A percentile compares a stretch with the other conserved stretches of the same genome.
These are phyloP conservation scores for Rhazya stricta DNA, from an alignment of 257 asterid species.

Conservation along the genomic window DNA sequence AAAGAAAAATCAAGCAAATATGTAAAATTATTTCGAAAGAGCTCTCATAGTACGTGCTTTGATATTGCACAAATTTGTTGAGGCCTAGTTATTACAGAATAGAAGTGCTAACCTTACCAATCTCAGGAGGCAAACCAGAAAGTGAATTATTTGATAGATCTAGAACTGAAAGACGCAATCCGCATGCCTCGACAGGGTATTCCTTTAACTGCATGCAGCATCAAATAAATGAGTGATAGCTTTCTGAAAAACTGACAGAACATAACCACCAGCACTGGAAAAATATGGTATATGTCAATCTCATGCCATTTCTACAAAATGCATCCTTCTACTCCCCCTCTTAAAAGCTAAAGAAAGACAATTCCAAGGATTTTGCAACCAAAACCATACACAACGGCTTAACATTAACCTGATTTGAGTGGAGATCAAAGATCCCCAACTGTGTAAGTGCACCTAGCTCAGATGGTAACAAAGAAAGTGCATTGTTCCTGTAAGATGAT, in stretches of 20 bases:
- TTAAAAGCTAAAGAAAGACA: neutral
- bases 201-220: slow-evolving; percentile 69
- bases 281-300: neutral
- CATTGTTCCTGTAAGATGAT: slow-evolving; percentile 52
- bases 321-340: neutral
- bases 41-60: neutral
- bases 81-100: slow-evolving; percentile 3
- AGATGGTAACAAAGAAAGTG: slow-evolving; percentile 60
- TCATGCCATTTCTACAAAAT: neutral
- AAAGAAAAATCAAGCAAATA: neutral
- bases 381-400: slow-evolving; percentile 12
- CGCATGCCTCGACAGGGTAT: slow-evolving; percentile 89
- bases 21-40: neutral
- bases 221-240: slow-evolving; percentile 13
- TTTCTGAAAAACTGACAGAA: neutral
- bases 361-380: neutral
- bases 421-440: slow-evolving; percentile 92
- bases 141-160: slow-evolving; percentile 91
- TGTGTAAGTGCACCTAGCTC: slow-evolving; percentile 73
- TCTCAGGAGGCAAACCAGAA: slow-evolving; percentile 86
- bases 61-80: neutral
- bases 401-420: slow-evolving; percentile 75
- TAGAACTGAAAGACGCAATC: slow-evolving; percentile 69
- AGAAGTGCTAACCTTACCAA: slow-evolving; percentile 67
- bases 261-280: neutral